Conservation (phyloP, 2,329 filamentous ascomycete species). For the Teratosphaeria pseudoeucalypti region DNA sequence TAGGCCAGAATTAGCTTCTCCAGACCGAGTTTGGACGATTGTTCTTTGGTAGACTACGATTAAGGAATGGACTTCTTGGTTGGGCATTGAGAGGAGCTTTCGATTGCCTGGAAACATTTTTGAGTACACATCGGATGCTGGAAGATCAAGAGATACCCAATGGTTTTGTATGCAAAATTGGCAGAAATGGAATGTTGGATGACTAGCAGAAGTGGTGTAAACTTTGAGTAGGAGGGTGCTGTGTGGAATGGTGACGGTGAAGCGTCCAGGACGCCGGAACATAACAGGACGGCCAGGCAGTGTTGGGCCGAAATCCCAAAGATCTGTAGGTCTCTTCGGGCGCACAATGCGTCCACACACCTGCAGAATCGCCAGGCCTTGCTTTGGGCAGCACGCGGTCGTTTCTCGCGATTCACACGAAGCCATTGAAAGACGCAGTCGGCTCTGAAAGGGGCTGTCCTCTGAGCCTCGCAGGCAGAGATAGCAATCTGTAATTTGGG, state of each 20-base stretch:
- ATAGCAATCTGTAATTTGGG: not conserved
- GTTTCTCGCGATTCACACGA: not conserved
- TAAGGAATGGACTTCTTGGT: not conserved
- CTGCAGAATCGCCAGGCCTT: not conserved
- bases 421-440: not conserved
- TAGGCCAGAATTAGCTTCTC: slow-evolving; percentile 2
- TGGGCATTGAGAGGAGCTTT: not conserved
- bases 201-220: not conserved
- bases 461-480: not conserved
- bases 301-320: not conserved
- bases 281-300: not conserved
- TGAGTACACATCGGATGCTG: not conserved
- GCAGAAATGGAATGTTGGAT: not conserved
- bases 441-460: not conserved
- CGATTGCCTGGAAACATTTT: not conserved
- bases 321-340: not conserved
- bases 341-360: not conserved
- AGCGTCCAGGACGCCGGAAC: not conserved
- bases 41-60: not conserved
- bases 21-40: not conserved
- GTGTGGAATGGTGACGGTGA: not conserved
- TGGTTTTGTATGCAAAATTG: not conserved
- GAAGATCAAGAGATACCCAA: not conserved
- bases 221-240: not conserved
- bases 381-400: not conserved